Evolutionary conservation across 441 rosid species (phyloP), one percentile per base, ranked within the genome.

Genomic region (Kokia cookei): DNA sequence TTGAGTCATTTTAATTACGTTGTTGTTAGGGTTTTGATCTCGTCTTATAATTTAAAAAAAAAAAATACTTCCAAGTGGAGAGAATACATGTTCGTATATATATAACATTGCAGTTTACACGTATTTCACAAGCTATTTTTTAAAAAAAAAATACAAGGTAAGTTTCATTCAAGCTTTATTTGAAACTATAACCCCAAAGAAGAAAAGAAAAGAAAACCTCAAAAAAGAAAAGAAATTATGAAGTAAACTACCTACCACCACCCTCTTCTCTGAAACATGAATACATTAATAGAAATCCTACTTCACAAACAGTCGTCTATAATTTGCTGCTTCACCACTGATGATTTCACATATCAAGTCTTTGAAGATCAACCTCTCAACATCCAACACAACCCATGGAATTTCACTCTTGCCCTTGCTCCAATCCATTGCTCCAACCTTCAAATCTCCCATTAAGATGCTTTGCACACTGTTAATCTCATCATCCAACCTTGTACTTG

Each of bases 291-390:
- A 71, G 66, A 78, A 78, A 69, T 51, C 59, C 82, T 91, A 84
- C 74, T 70, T 75, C 72, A 77, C 82, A 15, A 9, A 55, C 59
- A 8, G 59, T 19, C 60, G 29, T 3, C 24, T 12, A 19, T 12
- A 27, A 64, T 78, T 76, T 62, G 81, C 81, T 62, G 79, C 79
- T 76, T 82, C 84, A 11, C 82, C 76, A 27, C 72, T 78, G 75
- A 90, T 82, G 66, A 92, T 79, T 85, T 96, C 99, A 55, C 72
- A 85, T 70, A 96, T 81, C 65, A 96, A 81, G 82, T 93, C 99
- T 67, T 91, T 96, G 77, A 93, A 93, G 77, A 96, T 96, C 84
- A 84, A 78, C 62, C 94, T 82, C 82, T 96, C 98, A 32, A 93
- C 78, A 77, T 87, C 91, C 73, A 93, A 79, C 70, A 87, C 94